phyloP scores from a whole-genome alignment of 768 basidiomycete genomes.

The Boletus pseudo-olivaceus region DNA sequence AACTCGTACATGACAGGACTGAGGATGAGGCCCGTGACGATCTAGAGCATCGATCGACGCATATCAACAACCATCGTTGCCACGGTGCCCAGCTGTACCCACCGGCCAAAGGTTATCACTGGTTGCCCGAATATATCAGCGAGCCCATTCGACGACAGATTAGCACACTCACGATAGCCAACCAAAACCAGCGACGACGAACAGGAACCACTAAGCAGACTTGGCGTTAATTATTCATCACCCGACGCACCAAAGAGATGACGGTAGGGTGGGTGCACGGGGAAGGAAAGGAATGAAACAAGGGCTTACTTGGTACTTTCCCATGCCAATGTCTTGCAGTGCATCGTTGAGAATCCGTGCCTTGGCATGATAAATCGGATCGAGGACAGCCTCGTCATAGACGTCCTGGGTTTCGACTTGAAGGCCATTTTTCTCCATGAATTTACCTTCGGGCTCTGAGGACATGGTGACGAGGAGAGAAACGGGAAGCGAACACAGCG shows the following conservation, averaged over 20 bases:
- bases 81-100: constrained; percentile 18
- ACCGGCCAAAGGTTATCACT: constrained; percentile 75
- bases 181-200: constrained; percentile 68
- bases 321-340: constrained; percentile 67
- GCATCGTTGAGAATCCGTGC: constrained; percentile 56
- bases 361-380: constrained; percentile 59
- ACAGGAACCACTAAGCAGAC: constrained; percentile 52
- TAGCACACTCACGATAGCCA: constrained; percentile 61
- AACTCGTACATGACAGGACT: constrained; percentile 66
- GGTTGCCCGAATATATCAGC: constrained; percentile 21
- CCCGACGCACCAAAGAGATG: background rate
- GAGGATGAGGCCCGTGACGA: constrained; percentile 65
- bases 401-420: constrained; percentile 21
- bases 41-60: constrained; percentile 31
- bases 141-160: background rate
- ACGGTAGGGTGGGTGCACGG: no score
- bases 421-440: background rate
- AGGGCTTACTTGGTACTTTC: constrained; percentile 55
- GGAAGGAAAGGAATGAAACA: background rate
- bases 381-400: constrained; percentile 34
- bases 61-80: background rate
- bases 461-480: constrained; percentile 18
- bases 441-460: background rate
- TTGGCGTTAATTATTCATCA: background rate
- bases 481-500: no score